phyloP scores from a whole-genome alignment of 2,329 filamentous ascomycete genomes.

The Exutisphaerella laricina region DNA sequence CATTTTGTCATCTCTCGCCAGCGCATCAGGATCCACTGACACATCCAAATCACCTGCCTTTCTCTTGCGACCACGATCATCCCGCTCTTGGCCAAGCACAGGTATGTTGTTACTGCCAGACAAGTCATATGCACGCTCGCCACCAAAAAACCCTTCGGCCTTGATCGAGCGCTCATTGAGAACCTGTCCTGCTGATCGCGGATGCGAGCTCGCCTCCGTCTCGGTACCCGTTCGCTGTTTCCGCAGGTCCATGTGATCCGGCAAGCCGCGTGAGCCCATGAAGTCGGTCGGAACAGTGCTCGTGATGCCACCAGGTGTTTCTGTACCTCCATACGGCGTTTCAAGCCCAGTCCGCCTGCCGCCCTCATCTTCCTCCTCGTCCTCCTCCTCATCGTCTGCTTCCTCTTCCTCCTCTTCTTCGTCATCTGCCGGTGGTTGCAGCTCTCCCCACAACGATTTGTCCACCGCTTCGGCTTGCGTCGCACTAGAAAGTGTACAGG shows the following conservation, averaged over 20 bases:
- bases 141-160: constrained; percentile 91
- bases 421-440: constrained; percentile 65
- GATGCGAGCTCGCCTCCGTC: constrained; percentile 71
- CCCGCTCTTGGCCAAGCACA: constrained; percentile 72
- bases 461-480: constrained; percentile 70
- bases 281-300: constrained; percentile 79
- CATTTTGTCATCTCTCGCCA: constrained; percentile 69
- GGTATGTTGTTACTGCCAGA: constrained; percentile 53
- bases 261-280: constrained; percentile 66
- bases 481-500: too few relatives aligned
- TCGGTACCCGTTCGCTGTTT: constrained; percentile 81
- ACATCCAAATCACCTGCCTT: constrained; percentile 95
- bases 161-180: constrained; percentile 82
- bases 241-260: constrained; percentile 83
- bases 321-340: constrained; percentile 61
- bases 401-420: constrained; percentile 57
- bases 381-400: constrained; percentile 65
- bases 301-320: constrained; percentile 74
- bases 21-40: constrained; percentile 76
- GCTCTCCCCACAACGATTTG: constrained; percentile 82
- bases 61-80: constrained; percentile 72
- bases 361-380: constrained; percentile 60
- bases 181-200: constrained; percentile 79
- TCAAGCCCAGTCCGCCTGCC: constrained; percentile 56
- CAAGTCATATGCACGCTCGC: constrained; percentile 88